Percentiles rank a stretch among this genome's conserved stretches.
These are phyloP conservation scores for Extremus antarcticus DNA, from an alignment of 495 filamentous ascomycete species.

Conservation along the genomic window DNA sequence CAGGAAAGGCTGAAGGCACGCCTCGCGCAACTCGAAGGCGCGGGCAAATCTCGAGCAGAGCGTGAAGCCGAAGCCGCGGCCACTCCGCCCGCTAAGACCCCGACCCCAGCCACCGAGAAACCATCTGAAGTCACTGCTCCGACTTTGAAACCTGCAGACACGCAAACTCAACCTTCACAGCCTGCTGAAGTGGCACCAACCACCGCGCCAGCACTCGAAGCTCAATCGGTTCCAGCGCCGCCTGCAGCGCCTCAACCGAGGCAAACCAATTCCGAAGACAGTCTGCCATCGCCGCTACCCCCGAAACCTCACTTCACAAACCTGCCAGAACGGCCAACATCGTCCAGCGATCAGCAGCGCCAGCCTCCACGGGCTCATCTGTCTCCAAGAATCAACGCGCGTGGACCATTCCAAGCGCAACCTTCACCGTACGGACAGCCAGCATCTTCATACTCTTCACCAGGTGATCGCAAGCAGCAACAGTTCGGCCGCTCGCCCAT, in stretches of 20 bases:
- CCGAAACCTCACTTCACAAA: not conserved
- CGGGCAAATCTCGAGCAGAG: constrained; percentile 44
- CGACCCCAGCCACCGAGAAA: not conserved
- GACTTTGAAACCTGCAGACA: constrained; percentile 16
- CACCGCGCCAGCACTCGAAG: not conserved
- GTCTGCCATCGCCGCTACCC: constrained; percentile 11
- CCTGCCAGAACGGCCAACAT: not conserved
- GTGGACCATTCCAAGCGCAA: constrained; percentile 8
- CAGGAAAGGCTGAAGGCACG: constrained; percentile 76
- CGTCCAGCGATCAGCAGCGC: constrained; percentile 1
- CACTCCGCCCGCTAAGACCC: constrained; percentile 5
- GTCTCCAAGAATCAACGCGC: constrained; percentile 8
- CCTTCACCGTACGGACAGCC: constrained; percentile 4
- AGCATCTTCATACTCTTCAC: constrained; percentile 12
- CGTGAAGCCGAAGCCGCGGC: constrained; percentile 32
- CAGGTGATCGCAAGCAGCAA: constrained; percentile 16
- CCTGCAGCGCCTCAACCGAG: not conserved
- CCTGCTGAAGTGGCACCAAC: constrained; percentile 5
- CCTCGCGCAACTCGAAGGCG: constrained; percentile 64
- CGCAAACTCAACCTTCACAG: constrained; percentile 21
- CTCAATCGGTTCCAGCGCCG: not conserved
- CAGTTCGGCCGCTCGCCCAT: constrained; percentile 12
- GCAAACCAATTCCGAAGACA: not conserved
- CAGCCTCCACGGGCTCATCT: constrained; percentile 1
- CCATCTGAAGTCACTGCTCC: not conserved